phyloP scores from a whole-genome alignment of 257 asterid genomes.

The Salvia miltiorrhiza region DNA sequence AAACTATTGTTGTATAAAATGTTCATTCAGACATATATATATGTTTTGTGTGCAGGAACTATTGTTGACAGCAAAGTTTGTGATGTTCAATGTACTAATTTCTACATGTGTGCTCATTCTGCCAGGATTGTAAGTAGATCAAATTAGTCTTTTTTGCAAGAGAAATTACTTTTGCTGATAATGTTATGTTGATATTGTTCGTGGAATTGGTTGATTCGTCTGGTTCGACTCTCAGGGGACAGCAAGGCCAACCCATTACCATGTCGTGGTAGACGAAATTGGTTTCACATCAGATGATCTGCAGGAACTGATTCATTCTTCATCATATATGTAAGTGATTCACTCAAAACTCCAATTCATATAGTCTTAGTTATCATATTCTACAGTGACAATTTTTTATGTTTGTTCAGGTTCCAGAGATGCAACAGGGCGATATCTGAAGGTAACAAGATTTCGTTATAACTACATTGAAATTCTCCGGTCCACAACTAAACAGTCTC shows the following conservation, averaged over 20 bases:
- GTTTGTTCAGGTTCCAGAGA: slow-evolving; percentile 40
- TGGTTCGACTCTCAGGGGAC: slow-evolving; percentile 38
- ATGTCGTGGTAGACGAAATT: slow-evolving; percentile 43
- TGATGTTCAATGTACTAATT: slow-evolving; percentile 26
- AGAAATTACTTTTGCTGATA: not conserved
- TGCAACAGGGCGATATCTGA: slow-evolving; percentile 44
- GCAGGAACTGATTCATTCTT: slow-evolving; percentile 41
- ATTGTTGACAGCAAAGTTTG: slow-evolving; percentile 31
- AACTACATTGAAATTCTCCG: no score
- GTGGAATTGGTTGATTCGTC: not conserved
- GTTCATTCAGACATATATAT: not conserved
- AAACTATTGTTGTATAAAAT: not conserved
- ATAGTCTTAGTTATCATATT: not conserved
- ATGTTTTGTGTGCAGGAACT: slow-evolving; percentile 26
- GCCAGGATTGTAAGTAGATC: slow-evolving; percentile 28
- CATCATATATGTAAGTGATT: slow-evolving; percentile 40
- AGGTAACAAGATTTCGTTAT: slow-evolving; percentile 35
- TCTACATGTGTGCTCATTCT: slow-evolving; percentile 34
- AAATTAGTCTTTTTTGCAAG: not conserved
- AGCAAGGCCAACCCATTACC: slow-evolving; percentile 45
- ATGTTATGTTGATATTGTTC: not conserved
- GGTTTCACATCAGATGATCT: slow-evolving; percentile 46
- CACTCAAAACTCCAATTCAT: not conserved
- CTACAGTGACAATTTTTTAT: not conserved
- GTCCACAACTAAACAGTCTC: not conserved